Evolutionary conservation across 1,284 basidiomycete genomes (phyloP), one percentile per base, ranked within the genome.

Genomic region (Trichosporon ovoides): DNA sequence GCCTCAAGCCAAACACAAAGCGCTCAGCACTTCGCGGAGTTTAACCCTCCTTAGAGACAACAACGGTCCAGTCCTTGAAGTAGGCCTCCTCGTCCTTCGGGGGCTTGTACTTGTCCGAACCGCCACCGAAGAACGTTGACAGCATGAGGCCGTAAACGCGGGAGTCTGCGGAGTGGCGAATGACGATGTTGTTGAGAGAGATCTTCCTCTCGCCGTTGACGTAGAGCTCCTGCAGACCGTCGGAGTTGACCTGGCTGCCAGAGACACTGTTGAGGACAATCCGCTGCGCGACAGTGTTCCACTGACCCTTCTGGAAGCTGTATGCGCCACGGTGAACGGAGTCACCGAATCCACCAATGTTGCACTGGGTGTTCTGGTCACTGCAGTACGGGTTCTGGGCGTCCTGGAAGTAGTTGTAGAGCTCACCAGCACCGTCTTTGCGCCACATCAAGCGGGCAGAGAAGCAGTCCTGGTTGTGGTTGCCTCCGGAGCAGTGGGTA

Each of bases 291-390:
- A 88, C 70, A 2, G 80, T 80, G 3, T 79, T 78, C 87, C 87
- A 89, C 67, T 84, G 82, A 10, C 83, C 85, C 4, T 73, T 68
- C 7, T 80, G 75, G 77, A 84, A 91, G 3, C 65, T 71, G 80
- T 89, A 92, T 0, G 86, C 80, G 0, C 88, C 88, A 12, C 90
- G 83, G 7, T 85, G 87, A 60, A 92, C 69, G 7, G 75, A 77
- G 58, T 76, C 75, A 14, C 75, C 75, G 52, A 69, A 77, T 11
- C 56, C 57, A n/a, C n/a, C n/a, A n/a, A n/a, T n/a, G n/a, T 67
- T 37, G 62, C 71, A 73, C 64, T 72, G 72, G 16, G 38, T 51
- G 38, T 59, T 55, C 6, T 57, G 52, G 19, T 62, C n/a, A n/a
- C n/a, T n/a, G n/a, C n/a, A n/a, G n/a, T n/a, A n/a, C n/a, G n/a